These are phyloP conservation scores for Rhodotorula sp. DNA, from an alignment of 1,284 basidiomycete species.

Conservation along the genomic window DNA sequence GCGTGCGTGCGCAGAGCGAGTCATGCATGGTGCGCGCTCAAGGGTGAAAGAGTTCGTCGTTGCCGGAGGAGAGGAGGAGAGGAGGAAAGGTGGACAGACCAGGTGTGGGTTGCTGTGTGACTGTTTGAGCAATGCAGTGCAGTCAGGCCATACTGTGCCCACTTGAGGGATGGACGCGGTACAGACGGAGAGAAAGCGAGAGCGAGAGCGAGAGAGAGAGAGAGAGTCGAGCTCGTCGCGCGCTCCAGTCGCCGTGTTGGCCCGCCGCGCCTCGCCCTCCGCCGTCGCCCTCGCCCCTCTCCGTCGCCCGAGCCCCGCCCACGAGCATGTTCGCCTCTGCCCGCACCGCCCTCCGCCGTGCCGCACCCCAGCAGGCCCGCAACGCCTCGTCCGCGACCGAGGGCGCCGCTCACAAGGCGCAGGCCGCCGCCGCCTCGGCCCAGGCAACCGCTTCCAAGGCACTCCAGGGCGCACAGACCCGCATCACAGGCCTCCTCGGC, in stretches of 20 bases:
- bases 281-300: background rate
- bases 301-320: background rate
- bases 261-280: background rate
- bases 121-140: too few relatives aligned
- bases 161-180: too few relatives aligned
- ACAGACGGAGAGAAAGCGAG: too few relatives aligned
- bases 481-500: conserved; percentile 64
- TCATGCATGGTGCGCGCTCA: conserved; percentile 25
- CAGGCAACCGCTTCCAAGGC: conserved; percentile 69
- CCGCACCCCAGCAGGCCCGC: conserved; percentile 14
- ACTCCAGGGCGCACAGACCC: conserved; percentile 64
- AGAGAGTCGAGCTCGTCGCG: background rate
- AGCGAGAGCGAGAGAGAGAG: too few relatives aligned
- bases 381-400: conserved; percentile 21
- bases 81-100: conserved; percentile 4
- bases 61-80: background rate
- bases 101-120: background rate
- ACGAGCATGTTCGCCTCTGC: conserved; percentile 9
- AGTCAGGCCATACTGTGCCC: too few relatives aligned
- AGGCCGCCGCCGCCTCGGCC: conserved; percentile 51
- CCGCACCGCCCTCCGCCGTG: conserved; percentile 8
- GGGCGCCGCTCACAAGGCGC: conserved; percentile 18
- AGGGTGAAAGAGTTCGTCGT: conserved; percentile 14
- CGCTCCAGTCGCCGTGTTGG: too few relatives aligned
- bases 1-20: conserved; percentile 27